Evolutionary conservation across 441 rosid genomes (phyloP), one percentile per base, ranked within the genome.

Genomic region (Gossypium trilobum): DNA sequence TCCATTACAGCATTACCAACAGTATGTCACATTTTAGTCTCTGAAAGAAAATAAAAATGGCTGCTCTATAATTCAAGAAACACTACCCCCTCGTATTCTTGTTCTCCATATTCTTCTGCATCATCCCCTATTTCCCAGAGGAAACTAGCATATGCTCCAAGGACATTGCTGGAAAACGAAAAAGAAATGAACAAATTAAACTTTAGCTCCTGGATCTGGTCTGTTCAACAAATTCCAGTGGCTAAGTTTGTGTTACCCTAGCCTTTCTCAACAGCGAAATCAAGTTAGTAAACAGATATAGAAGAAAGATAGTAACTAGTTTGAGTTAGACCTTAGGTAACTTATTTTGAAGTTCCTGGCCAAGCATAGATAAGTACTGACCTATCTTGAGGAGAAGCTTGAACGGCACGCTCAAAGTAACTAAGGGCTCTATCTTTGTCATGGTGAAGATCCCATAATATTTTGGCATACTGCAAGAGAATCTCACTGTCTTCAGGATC

Each of bases 81-180:
- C 51, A 73, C 59, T 62, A 89, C 91, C 88, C 85, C 62, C 29
- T 17, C 19, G 16, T 73, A 50, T 68, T 76, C 76, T 62, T 64
- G 56, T 73, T 67, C 23, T 9, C 0, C 52, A 20, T 78, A 78
- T 39, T 75, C 82, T 33, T 77, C 85, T 20, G 60, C 84, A 5
- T 79, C 86, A 51, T 78, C 87, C 13, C 77, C 90, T 60, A 84
- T 20, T 78, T 89, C 95, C 98, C 98, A 93, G 55, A 90, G 88
- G 78, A 90, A 90, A 78, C 86, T 81, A 9, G 96, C 97, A 84
- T 91, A 87, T 70, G 95, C 96, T 1, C 86, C 98, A 71, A 88
- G 85, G 81, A 91, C 78, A 74, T 85, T 27, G 77, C 98, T 93
- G 81, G 80, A 75, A 82, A 82, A 76, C 25, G n/a, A 25, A 73